Percentiles rank a stretch among this genome's conserved stretches.
These are phyloP conservation scores for Ilex aquifolium DNA, from an alignment of 257 asterid species.

Conservation along the genomic window DNA sequence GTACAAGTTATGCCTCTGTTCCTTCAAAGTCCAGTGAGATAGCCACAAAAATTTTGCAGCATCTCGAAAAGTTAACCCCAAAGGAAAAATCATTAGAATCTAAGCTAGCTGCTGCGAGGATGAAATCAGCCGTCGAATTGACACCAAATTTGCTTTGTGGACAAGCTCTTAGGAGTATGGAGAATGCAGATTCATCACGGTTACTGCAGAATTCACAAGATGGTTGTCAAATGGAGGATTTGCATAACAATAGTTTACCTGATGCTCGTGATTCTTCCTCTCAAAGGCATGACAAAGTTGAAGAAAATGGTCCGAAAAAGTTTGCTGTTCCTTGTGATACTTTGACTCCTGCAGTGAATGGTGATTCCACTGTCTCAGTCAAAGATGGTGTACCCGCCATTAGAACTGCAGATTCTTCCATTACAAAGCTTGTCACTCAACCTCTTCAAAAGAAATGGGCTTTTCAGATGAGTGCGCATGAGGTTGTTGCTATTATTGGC, in stretches of 20 bases:
- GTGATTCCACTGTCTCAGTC: conserved; percentile 16
- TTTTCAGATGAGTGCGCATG: conserved; percentile 68
- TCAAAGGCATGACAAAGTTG: conserved; percentile 22
- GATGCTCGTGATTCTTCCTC: conserved; percentile 29
- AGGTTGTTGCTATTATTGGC: conserved; percentile 32
- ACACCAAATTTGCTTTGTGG: conserved; percentile 52
- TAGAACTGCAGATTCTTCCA: conserved; percentile 21
- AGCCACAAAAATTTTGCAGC: conserved; percentile 81
- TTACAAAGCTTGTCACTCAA: conserved; percentile 31
- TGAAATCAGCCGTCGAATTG: conserved; percentile 41
- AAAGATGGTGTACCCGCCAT: conserved; percentile 18
- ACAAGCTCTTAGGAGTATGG: conserved; percentile 54
- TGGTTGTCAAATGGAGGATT: conserved; percentile 36
- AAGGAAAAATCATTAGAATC: conserved; percentile 60
- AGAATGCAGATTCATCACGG: conserved; percentile 47
- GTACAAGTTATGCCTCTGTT: conserved; percentile 45
- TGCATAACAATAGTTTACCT: conserved; percentile 19
- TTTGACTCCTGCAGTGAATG: conserved; percentile 18
- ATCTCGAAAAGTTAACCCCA: conserved; percentile 66
- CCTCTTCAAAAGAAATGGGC: conserved; percentile 53
- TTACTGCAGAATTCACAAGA: conserved; percentile 30
- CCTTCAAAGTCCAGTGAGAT: conserved; percentile 66
- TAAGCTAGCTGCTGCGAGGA: conserved; percentile 34
- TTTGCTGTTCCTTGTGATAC: conserved; percentile 13
- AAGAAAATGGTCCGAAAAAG: conserved; percentile 25